Evolutionary conservation across 345 rosid species (phyloP).

Genomic region (Iberis pinnata): DNA sequence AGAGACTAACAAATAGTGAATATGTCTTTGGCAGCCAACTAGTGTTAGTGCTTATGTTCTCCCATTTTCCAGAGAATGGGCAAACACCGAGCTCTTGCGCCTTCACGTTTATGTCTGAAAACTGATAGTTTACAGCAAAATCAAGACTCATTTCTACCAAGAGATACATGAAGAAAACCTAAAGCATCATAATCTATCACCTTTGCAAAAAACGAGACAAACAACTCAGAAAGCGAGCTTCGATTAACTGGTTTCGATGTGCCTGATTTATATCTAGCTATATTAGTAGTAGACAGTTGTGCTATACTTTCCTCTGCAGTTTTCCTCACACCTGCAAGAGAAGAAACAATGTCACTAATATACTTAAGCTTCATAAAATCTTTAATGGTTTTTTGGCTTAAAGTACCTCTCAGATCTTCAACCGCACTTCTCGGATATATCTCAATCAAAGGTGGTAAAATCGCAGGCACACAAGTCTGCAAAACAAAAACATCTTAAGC

Average conservation of each 20-base stretch:
- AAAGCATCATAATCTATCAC: slow-evolving; percentile 27
- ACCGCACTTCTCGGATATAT: slow-evolving; percentile 63
- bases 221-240: slow-evolving; percentile 66
- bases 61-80: slow-evolving; percentile 69
- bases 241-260: slow-evolving; percentile 37
- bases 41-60: slow-evolving; percentile 45
- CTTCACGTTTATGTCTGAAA: slow-evolving; percentile 41
- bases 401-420: slow-evolving; percentile 68
- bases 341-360: slow-evolving; percentile 15
- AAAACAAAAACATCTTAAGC: slow-evolving; percentile 15
- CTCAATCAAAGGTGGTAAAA: slow-evolving; percentile 70
- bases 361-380: background rate
- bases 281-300: slow-evolving; percentile 45
- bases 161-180: background rate
- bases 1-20: slow-evolving; percentile 54
- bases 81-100: slow-evolving; percentile 65
- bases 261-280: slow-evolving; percentile 44
- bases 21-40: slow-evolving; percentile 78
- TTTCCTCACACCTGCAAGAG: slow-evolving; percentile 52
- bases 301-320: slow-evolving; percentile 55
- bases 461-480: slow-evolving; percentile 86
- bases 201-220: slow-evolving; percentile 72
- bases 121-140: slow-evolving; percentile 37
- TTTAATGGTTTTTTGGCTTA: background rate
- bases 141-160: background rate